Conservation (phyloP, 2,329 filamentous ascomycete genomes). For the Aspergillus chevalieri region DNA sequence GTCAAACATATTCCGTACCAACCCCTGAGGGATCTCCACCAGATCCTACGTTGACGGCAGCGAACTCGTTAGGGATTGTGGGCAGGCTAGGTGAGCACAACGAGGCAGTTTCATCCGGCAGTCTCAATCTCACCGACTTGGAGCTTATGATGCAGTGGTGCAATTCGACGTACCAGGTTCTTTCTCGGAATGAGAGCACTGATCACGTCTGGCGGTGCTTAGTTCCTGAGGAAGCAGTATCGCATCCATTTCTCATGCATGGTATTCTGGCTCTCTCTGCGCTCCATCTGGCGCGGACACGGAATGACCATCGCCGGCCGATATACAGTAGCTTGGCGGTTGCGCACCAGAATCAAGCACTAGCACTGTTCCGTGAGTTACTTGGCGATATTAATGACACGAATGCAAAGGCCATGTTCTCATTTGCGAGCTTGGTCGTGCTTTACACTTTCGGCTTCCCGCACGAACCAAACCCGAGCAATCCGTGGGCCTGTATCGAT, state of each 20-base stretch:
- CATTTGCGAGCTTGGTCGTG: slow-evolving; percentile 31
- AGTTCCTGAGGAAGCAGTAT: slow-evolving; percentile 29
- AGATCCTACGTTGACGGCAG: slow-evolving; percentile 8
- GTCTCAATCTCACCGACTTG: slow-evolving; percentile 40
- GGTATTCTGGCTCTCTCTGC: slow-evolving; percentile 30
- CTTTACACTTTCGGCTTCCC: slow-evolving; percentile 35
- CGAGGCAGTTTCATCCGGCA: slow-evolving; percentile 7
- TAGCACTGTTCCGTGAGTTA: slow-evolving; percentile 29
- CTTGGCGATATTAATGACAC: slow-evolving; percentile 26
- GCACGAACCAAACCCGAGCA: slow-evolving; percentile 18
- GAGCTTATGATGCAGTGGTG: slow-evolving; percentile 40
- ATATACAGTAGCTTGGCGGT: slow-evolving; percentile 32
- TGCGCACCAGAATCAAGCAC: slow-evolving; percentile 28
- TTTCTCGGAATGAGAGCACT: slow-evolving; percentile 23
- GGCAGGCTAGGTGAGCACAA: slow-evolving; percentile 13
- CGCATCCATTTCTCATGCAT: slow-evolving; percentile 32
- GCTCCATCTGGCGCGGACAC: slow-evolving; percentile 28
- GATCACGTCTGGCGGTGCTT: slow-evolving; percentile 28
- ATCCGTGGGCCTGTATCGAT: slow-evolving; percentile 24
- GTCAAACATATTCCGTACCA: slow-evolving; percentile 12
- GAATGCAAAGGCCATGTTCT: slow-evolving; percentile 38
- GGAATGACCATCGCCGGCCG: slow-evolving; percentile 15
- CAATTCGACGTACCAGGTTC: slow-evolving; percentile 26
- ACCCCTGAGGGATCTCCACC: slow-evolving; percentile 14
- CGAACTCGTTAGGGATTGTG: slow-evolving; percentile 21